phyloP scores from a whole-genome alignment of 1,139 yeast species.

The Spathaspora jeffriesii region DNA sequence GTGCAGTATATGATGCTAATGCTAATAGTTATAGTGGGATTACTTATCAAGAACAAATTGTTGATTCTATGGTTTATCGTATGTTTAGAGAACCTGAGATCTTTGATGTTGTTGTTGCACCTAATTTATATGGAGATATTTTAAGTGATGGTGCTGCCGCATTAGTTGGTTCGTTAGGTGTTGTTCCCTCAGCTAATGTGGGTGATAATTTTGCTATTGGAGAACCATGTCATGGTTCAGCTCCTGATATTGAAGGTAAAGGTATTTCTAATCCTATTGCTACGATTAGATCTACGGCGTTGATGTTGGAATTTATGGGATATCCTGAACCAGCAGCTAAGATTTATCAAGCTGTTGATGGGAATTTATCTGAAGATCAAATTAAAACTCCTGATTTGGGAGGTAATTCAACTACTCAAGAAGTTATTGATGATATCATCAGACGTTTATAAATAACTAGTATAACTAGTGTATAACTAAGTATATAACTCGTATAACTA shows the following conservation, averaged over 20 bases:
- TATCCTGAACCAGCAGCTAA: conserved; percentile 86
- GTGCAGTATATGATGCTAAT: conserved; percentile 71
- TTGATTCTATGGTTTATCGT: conserved; percentile 98
- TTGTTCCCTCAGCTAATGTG: conserved; percentile 97
- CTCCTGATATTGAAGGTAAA: conserved; percentile 97
- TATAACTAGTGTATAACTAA: too few species aligned
- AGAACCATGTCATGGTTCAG: conserved; percentile 99
- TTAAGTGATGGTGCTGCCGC: conserved; percentile 99
- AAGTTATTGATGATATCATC: conserved; percentile 82
- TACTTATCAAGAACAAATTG: conserved; percentile 89
- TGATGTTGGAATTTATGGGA: conserved; percentile 97
- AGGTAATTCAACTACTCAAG: conserved; percentile 82
- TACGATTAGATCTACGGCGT: conserved; percentile 94
- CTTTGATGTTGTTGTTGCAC: conserved; percentile 98
- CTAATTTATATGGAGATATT: conserved; percentile 97
- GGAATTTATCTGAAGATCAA: conserved; percentile 78
- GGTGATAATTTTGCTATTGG: conserved; percentile 97
- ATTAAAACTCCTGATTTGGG: conserved; percentile 95
- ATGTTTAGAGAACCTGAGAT: conserved; percentile 98
- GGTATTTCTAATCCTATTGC: conserved; percentile 97
- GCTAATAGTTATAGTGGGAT: conserved; percentile 56
- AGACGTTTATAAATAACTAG: conserved; percentile 29
- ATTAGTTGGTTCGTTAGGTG: conserved; percentile 95
- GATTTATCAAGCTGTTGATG: conserved; percentile 93
- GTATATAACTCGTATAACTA: too few species aligned